Evolutionary conservation across 2,329 filamentous ascomycete species (phyloP).

Genomic region (Aspergillus sp.): DNA sequence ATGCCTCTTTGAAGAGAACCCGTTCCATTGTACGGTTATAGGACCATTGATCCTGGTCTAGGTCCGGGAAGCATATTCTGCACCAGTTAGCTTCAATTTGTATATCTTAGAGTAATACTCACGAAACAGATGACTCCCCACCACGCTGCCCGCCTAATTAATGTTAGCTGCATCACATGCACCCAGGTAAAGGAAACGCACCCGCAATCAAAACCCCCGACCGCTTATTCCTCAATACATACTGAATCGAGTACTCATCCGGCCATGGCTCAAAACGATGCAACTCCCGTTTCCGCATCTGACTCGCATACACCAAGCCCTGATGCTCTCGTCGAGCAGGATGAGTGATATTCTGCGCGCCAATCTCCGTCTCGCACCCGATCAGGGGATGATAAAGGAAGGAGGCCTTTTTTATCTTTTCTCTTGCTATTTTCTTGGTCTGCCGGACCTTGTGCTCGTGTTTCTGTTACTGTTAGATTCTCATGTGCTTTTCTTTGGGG

Average conservation of each 20-base stretch:
- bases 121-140: constrained; percentile 27
- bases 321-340: constrained; percentile 19
- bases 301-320: constrained; percentile 26
- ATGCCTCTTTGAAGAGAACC: constrained; percentile 25
- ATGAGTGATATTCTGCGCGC: constrained; percentile 11
- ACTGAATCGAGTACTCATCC: constrained; percentile 20
- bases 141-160: constrained; percentile 21
- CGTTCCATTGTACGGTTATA: constrained; percentile 29
- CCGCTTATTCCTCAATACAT: constrained; percentile 27
- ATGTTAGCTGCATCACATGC: constrained; percentile 7
- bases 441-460: constrained; percentile 19
- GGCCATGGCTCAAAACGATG: constrained; percentile 25
- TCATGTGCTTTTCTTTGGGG: not conserved
- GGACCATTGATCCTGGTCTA: constrained; percentile 24
- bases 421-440: constrained; percentile 21
- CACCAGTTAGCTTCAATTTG: constrained; percentile 2
- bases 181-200: constrained; percentile 14
- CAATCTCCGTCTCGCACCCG: constrained; percentile 24
- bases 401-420: constrained; percentile 27
- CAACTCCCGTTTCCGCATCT: constrained; percentile 24
- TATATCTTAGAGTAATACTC: constrained; percentile 7
- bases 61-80: constrained; percentile 28
- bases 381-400: constrained; percentile 25
- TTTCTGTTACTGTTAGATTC: constrained; percentile 18
- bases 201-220: constrained; percentile 32